These are phyloP conservation scores for Cronartium quercuum DNA, from an alignment of 1,284 basidiomycete genomes.

Conservation along the genomic window DNA sequence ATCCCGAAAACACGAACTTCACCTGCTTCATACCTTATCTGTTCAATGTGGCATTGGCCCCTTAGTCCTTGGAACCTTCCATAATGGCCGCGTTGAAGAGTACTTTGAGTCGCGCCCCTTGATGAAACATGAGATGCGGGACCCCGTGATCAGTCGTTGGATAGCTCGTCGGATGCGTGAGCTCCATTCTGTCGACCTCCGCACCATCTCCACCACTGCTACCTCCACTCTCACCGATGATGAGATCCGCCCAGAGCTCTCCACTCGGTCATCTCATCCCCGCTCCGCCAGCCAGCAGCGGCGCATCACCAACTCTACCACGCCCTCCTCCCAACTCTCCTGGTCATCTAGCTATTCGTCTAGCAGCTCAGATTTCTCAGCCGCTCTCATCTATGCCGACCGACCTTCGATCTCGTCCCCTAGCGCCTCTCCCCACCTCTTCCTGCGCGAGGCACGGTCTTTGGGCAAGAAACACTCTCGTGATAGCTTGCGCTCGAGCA, in stretches of 20 bases:
- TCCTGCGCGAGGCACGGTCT: slow-evolving; percentile 9
- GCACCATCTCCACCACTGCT: slow-evolving; percentile 47
- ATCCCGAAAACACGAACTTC: slow-evolving; percentile 73
- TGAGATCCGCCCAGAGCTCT: not conserved
- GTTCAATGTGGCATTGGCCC: slow-evolving; percentile 82
- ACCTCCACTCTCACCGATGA: too few relatives aligned
- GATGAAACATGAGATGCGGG: slow-evolving; percentile 66
- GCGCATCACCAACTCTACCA: not conserved
- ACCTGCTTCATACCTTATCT: slow-evolving; percentile 77
- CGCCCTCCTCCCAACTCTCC: slow-evolving; percentile 39
- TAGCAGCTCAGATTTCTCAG: slow-evolving; percentile 33
- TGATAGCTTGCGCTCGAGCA: not conserved
- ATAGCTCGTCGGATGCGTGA: slow-evolving; percentile 88
- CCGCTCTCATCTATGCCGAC: slow-evolving; percentile 12
- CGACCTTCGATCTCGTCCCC: slow-evolving; percentile 36
- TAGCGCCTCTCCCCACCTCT: slow-evolving; percentile 38
- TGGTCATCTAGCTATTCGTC: slow-evolving; percentile 42
- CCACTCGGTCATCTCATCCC: not conserved
- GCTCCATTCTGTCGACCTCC: slow-evolving; percentile 79
- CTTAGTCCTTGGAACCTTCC: slow-evolving; percentile 81
- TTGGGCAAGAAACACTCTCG: not conserved
- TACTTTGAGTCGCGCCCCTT: slow-evolving; percentile 82
- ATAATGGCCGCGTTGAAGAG: slow-evolving; percentile 85
- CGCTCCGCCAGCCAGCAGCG: not conserved
- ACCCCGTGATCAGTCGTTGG: slow-evolving; percentile 67